Evolutionary conservation across 208 protist species (phyloP).

Genomic region (Trypanosoma conorhini): DNA sequence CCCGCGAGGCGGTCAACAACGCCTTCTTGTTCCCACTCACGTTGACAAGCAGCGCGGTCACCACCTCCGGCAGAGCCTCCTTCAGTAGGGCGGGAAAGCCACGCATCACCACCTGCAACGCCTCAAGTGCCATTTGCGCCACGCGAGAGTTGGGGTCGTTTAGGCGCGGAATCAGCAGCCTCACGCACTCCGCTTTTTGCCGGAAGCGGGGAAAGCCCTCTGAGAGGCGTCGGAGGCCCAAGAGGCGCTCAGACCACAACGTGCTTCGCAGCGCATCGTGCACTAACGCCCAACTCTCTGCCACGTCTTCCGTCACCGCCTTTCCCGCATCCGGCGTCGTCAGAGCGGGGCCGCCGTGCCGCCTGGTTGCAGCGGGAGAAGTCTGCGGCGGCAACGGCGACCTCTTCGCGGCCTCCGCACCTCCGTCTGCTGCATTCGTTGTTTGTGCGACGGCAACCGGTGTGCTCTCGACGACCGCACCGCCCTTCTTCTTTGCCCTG

Average conservation of each 20-base stretch:
- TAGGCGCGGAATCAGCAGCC: constrained; percentile 33
- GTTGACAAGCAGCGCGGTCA: constrained; percentile 31
- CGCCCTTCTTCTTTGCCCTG: neutral
- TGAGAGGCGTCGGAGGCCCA: constrained; percentile 5
- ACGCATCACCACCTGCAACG: constrained; percentile 14
- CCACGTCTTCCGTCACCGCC: neutral
- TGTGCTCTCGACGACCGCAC: neutral
- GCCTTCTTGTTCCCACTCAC: constrained; percentile 15
- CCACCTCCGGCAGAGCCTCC: constrained; percentile 21
- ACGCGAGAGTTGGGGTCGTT: constrained; percentile 59
- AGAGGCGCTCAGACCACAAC: constrained; percentile 35
- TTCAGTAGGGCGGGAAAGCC: constrained; percentile 5
- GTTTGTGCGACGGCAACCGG: constrained; percentile 26
- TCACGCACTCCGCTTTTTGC: constrained; percentile 24
- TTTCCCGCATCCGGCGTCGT: neutral
- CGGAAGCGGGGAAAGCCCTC: constrained; percentile 17
- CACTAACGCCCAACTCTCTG: constrained; percentile 13
- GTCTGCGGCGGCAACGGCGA: neutral
- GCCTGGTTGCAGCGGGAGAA: neutral
- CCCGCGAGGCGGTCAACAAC: constrained; percentile 13
- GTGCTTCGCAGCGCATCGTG: constrained; percentile 31
- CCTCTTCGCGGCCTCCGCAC: neutral
- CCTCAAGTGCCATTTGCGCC: constrained; percentile 37
- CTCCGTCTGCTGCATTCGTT: neutral
- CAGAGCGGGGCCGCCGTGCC: neutral